Base-by-base conservation (phyloP, 1,284 basidiomycete genomes). In the Exobasidium rhododendri region DNA sequence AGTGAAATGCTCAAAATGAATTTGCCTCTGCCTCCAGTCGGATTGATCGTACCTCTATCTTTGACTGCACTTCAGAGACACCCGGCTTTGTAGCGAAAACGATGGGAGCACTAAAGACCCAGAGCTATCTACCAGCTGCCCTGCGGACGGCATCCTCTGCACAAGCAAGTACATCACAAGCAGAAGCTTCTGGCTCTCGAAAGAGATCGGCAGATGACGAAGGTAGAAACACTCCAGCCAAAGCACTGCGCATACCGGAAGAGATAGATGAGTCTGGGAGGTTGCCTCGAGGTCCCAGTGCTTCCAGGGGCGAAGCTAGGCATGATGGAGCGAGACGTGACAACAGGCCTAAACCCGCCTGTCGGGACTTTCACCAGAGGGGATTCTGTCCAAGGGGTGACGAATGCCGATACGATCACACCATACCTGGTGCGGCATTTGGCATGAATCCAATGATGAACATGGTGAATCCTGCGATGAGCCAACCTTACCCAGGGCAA, bases 361-460 rank as follows among this genome's bases (percentile, higher is more conserved):
- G 77, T 56, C 63, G 75, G 28, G 75, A 79, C 65, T 79, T 74
- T 55, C 77, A 79, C 62, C 70, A 62, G 49, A 67, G 68, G 32
- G 77, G 94, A 1, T 96, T 88, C 80, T 97, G 94, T 75, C 86
- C 90, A 56, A 87, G 93, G 29, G 94, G 94, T 43, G 87, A 85
- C n/a, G 85, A 85, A 64, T 97, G 94, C 84, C 92, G 91, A 77
- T 97, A 86, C 79, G 91, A 90, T 69, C 94, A 97, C 74, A 75
- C 73, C 14, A 24, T 50, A 28, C 47, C 47, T 13, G 20, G 26
- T 24, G 20, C n/a, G 13, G 5, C n/a, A 3, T 26, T 7, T 13
- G 26, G 28, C 13, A 50, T 50, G 47, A 50, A 50, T 26, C 46
- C 47, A 20, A 26, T 26, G 47, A 50, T 50, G 47, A 28, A 28